Conservation (phyloP, 148 eudicot genomes). For the Rhododendron griersonianum region DNA sequence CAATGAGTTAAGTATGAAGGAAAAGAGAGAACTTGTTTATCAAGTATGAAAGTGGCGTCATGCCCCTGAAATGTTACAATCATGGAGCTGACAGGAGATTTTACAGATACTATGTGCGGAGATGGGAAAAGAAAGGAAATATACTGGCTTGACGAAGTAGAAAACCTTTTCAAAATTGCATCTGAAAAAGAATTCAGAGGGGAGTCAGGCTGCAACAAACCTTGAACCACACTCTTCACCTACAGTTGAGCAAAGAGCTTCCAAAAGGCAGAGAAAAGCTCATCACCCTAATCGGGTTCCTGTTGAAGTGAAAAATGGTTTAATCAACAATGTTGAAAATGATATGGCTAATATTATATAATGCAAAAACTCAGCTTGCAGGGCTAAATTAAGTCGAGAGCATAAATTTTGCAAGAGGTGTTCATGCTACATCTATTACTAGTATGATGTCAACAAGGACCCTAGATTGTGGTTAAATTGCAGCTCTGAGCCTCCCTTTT, state of each 20-base stretch:
- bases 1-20: constrained; percentile 66
- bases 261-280: no score
- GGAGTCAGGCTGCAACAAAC: constrained; percentile 12
- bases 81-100: constrained; percentile 88
- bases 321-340: constrained; percentile 21
- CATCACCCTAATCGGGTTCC: not conserved
- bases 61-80: constrained; percentile 56
- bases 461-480: constrained; percentile 89
- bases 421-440: constrained; percentile 75
- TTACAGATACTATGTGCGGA: constrained; percentile 71
- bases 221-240: constrained; percentile 23
- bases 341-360: constrained; percentile 19
- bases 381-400: constrained; percentile 47
- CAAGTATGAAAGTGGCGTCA: constrained; percentile 64
- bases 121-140: constrained; percentile 91
- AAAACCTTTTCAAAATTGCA: constrained; percentile 66
- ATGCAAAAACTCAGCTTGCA: constrained; percentile 81
- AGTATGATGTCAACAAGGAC: constrained; percentile 89
- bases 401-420: constrained; percentile 83
- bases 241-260: not conserved
- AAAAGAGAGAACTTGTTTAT: constrained; percentile 66
- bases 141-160: constrained; percentile 80
- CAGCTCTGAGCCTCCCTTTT: constrained; percentile 70
- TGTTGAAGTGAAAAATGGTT: constrained; percentile 24
- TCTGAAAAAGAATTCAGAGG: constrained; percentile 45